Evolutionary conservation across 2,329 filamentous ascomycete species (phyloP).

Genomic region (Penicillium expansum): DNA sequence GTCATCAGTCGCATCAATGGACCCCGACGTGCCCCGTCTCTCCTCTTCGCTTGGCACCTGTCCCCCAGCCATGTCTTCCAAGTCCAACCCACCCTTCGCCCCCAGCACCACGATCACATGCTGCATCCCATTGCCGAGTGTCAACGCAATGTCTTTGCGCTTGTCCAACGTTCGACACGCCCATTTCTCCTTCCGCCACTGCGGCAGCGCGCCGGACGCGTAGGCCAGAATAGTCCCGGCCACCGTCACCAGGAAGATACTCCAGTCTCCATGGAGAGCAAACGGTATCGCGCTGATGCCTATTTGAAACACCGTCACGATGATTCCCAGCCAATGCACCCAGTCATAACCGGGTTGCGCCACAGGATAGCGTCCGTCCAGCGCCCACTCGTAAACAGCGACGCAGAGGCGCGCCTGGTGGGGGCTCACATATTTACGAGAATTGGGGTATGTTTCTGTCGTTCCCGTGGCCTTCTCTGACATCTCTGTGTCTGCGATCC

Average conservation of each 20-base stretch:
- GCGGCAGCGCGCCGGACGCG: slow-evolving; percentile 36
- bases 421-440: neutral
- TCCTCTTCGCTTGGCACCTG: neutral
- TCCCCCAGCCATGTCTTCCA: slow-evolving; percentile 44
- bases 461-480: neutral
- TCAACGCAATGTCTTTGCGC: slow-evolving; percentile 35
- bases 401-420: neutral
- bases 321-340: slow-evolving; percentile 24
- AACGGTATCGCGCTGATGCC: slow-evolving; percentile 38
- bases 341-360: neutral
- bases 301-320: slow-evolving; percentile 27
- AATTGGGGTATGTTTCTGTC: neutral
- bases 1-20: neutral
- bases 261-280: slow-evolving; percentile 37
- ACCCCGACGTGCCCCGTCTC: neutral
- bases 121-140: slow-evolving; percentile 42
- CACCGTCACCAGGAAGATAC: slow-evolving; percentile 41
- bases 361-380: neutral
- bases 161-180: slow-evolving; percentile 33
- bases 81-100: slow-evolving; percentile 35
- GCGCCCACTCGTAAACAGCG: slow-evolving; percentile 20
- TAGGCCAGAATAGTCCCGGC: slow-evolving; percentile 40
- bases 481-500: slow-evolving; percentile 6
- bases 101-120: slow-evolving; percentile 43
- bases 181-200: slow-evolving; percentile 49